Conservation (phyloP, 2,329 filamentous ascomycete genomes). For the Talaromyces sp. region DNA sequence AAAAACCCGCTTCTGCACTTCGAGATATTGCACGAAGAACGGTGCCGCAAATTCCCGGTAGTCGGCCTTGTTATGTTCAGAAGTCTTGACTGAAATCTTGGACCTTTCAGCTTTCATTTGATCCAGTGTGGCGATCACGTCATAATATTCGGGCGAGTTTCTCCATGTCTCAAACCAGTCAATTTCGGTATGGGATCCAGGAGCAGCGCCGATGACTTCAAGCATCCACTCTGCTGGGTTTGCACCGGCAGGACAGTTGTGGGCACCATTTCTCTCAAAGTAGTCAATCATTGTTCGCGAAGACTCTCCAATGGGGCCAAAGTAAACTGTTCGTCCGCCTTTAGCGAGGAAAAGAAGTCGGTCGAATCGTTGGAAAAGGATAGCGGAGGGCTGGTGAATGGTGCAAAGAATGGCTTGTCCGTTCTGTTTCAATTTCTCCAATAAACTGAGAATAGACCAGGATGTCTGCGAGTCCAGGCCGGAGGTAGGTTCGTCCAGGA, state of each 20-base stretch:
- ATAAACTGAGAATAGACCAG: constrained; percentile 82
- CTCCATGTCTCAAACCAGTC: constrained; percentile 63
- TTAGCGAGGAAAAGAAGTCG: constrained; percentile 58
- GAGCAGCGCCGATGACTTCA: constrained; percentile 53
- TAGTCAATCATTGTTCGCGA: constrained; percentile 55
- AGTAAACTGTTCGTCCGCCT: constrained; percentile 64
- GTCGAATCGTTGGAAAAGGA: constrained; percentile 84
- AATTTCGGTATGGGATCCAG: constrained; percentile 57
- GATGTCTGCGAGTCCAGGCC: constrained; percentile 91
- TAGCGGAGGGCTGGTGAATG: constrained; percentile 93
- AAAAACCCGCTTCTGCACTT: constrained; percentile 71
- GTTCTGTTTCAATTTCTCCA: constrained; percentile 82
- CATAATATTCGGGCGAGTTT: constrained; percentile 51
- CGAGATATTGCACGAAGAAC: constrained; percentile 60
- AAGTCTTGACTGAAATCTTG: constrained; percentile 33
- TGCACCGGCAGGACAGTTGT: constrained; percentile 54
- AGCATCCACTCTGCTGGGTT: constrained; percentile 77
- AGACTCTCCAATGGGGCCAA: constrained; percentile 60
- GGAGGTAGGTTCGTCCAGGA: constrained; percentile 91
- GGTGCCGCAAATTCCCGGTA: constrained; percentile 78
- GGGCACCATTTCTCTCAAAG: constrained; percentile 61
- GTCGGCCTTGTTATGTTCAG: constrained; percentile 36
- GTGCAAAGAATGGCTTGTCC: constrained; percentile 95
- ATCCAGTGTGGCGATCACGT: constrained; percentile 54
- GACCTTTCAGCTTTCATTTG: constrained; percentile 40